These are phyloP conservation scores for Wickerhamomyces chambardii DNA, from an alignment of 805 yeast genomes.

Conservation along the genomic window DNA sequence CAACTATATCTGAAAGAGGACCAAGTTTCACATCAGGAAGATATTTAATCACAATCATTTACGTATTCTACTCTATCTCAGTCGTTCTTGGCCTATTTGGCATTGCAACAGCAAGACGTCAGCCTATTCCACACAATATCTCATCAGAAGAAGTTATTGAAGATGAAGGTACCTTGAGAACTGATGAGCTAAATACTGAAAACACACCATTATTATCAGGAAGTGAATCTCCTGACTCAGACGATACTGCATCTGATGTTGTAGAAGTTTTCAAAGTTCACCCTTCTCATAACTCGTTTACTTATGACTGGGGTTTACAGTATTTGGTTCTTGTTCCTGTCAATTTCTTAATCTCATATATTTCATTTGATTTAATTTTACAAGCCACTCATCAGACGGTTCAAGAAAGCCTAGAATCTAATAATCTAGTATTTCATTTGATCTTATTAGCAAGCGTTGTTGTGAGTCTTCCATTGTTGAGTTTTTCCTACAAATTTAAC, in stretches of 20 bases:
- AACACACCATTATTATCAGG: slow-evolving; percentile 23
- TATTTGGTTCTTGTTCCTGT: slow-evolving; percentile 63
- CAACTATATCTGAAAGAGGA: slow-evolving; percentile 38
- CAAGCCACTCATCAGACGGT: slow-evolving; percentile 64
- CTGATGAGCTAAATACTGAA: slow-evolving; percentile 14
- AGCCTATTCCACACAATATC: slow-evolving; percentile 1
- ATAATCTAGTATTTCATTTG: slow-evolving; percentile 26
- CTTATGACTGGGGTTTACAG: slow-evolving; percentile 80
- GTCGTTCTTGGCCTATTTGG: slow-evolving; percentile 41
- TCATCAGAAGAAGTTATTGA: slow-evolving; percentile 7
- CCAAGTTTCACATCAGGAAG: slow-evolving; percentile 38
- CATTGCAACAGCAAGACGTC: slow-evolving; percentile 21
- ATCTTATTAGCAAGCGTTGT: slow-evolving; percentile 25
- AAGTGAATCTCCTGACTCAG: no score
- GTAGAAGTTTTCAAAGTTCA: slow-evolving; percentile 7
- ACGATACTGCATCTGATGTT: slow-evolving; percentile 3
- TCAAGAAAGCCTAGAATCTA: slow-evolving; percentile 50
- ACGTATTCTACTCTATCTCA: slow-evolving; percentile 35
- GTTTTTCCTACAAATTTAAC: slow-evolving; percentile 65
- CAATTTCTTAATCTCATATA: slow-evolving; percentile 41
- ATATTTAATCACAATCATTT: slow-evolving; percentile 37
- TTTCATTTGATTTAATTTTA: slow-evolving; percentile 41
- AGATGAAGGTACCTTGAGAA: slow-evolving; percentile 5
- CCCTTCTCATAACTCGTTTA: slow-evolving; percentile 28
- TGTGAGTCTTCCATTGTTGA: slow-evolving; percentile 44